These are phyloP conservation scores for Fomes fomentarius DNA, from an alignment of 1,284 basidiomycete species.

Conservation along the genomic window DNA sequence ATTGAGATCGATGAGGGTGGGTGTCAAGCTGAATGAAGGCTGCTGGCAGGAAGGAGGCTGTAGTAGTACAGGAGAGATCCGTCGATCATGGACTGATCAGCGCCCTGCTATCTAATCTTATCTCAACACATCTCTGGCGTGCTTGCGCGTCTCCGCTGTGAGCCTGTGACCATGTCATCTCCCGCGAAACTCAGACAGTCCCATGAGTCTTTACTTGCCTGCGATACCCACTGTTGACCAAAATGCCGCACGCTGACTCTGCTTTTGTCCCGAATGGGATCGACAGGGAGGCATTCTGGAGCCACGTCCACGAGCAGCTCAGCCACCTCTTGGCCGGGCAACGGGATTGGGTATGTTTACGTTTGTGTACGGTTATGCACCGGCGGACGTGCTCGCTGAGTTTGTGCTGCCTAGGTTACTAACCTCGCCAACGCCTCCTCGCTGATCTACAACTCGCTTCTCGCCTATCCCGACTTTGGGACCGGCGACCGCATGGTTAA, in stretches of 20 bases:
- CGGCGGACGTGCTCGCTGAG: constrained; percentile 12
- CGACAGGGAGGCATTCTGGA: constrained; percentile 79
- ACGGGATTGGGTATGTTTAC: constrained; percentile 68
- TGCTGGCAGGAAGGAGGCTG: constrained; percentile 19
- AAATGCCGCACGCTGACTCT: constrained; percentile 87
- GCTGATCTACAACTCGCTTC: constrained; percentile 76
- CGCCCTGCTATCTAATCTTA: constrained; percentile 10
- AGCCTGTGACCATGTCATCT: too few species aligned
- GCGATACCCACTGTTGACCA: not conserved
- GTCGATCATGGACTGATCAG: constrained; percentile 3
- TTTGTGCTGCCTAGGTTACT: constrained; percentile 58
- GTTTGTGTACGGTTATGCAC: constrained; percentile 16
- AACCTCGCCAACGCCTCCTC: constrained; percentile 85
- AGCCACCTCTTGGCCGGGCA: constrained; percentile 65
- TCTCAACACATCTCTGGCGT: not conserved
- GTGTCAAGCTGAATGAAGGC: constrained; percentile 8
- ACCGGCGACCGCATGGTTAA: constrained; percentile 69
- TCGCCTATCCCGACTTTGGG: constrained; percentile 69
- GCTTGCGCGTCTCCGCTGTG: not conserved
- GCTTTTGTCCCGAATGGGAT: constrained; percentile 72
- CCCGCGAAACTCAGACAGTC: not conserved
- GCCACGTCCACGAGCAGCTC: constrained; percentile 70
- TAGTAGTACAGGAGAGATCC: not conserved
- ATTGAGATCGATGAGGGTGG: constrained; percentile 42
- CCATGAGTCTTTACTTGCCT: not conserved